Conservation (phyloP, 305 asterid species). For the Plantago lanceolata region DNA sequence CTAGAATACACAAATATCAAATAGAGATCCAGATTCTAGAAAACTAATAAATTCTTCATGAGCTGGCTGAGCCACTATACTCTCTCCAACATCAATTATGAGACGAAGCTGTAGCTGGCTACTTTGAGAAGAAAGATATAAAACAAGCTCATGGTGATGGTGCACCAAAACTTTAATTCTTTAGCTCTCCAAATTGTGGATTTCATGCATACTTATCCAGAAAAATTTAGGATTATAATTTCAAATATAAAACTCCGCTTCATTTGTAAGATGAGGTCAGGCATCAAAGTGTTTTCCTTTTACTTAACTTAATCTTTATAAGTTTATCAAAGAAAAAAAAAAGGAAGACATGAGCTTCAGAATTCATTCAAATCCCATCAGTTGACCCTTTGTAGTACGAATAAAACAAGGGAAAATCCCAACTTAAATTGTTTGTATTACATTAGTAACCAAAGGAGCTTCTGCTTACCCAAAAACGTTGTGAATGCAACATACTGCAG, state of each 20-base stretch:
- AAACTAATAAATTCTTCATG: neutral
- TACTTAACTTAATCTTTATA: neutral
- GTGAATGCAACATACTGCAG: constrained; percentile 94
- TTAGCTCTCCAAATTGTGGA: too few relatives aligned
- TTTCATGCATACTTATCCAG: too few relatives aligned
- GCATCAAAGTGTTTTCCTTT: neutral
- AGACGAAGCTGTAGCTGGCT: neutral
- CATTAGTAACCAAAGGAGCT: neutral
- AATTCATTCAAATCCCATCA: neutral
- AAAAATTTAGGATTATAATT: too few relatives aligned
- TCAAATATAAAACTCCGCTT: too few relatives aligned
- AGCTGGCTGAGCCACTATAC: neutral
- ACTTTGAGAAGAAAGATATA: constrained; percentile 4
- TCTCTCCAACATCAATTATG: constrained; percentile 2
- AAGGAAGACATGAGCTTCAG: neutral
- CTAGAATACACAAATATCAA: constrained; percentile 10
- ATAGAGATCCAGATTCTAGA: neutral
- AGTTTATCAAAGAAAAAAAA: neutral
- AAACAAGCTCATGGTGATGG: neutral
- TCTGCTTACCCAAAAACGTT: constrained; percentile 73
- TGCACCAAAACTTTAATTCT: neutral
- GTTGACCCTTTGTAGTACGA: neutral
- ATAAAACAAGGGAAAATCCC: neutral
- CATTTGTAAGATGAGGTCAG: neutral
- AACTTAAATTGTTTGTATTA: neutral